Base-by-base conservation (phyloP, 257 asterid genomes). In the Ocimum tenuiflorum region DNA sequence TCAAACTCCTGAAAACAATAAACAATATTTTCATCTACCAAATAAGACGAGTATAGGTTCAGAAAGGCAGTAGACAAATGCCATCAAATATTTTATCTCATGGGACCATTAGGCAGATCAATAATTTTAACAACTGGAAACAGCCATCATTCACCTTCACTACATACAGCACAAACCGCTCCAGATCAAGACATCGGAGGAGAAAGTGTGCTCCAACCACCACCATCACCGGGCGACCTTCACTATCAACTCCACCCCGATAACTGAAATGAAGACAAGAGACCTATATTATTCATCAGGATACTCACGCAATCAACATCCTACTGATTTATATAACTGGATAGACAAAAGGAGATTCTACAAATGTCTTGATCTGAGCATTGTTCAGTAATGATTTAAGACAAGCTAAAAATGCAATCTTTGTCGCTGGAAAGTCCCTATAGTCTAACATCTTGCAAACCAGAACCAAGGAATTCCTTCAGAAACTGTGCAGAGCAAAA, bases 181-280 rank as follows among this genome's bases (percentile, higher is more conserved):
- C 98, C 36, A 84, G 80, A 81, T 91, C 97, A 72, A 91, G 96
- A 78, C 98, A 91, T 65, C 95, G 79, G 53, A 87, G 82, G 60
- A 91, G 88, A 80, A 91, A 89, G 82, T 91, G 98, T 56, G 98
- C 98, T 74, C 98, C 97, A 72, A 91, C 96, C 38, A 91, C 83
- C 50, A 91, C 97, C 97, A 91, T 84, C 66, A 91, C 95, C 8
- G 92, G 97, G 19, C 80, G 89, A 31, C 97, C 95, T 81, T 87
- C 96, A 70, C 88, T 78, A 73, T 91, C 98, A 41, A 89, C 87
- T 66, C 98, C 98, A 69, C 98, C 96, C 27, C 95, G 91, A 75
- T 91, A 89, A 69, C 98, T 91, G 85, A 72, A 73, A 78, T 41
- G 49, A 41, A 29, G 65, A 70, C 6, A 50, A 62, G 39, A 70